Percentiles rank a stretch among this genome's conserved stretches.
phyloP scores from a whole-genome alignment of 306 rosid species.

The Cucumis hystrix region DNA sequence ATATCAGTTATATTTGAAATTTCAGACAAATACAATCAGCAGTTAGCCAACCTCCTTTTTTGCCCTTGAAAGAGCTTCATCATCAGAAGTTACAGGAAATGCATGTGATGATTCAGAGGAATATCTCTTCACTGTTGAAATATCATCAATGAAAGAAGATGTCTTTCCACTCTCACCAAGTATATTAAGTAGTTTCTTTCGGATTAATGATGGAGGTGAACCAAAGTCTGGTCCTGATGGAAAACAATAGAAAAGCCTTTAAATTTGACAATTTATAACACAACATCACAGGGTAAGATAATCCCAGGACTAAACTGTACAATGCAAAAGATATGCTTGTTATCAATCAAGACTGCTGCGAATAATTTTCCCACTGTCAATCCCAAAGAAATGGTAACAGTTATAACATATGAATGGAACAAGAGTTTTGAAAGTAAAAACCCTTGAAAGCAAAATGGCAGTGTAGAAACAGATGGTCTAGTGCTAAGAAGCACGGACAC shows the following conservation, averaged over 20 bases:
- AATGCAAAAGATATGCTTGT: not conserved
- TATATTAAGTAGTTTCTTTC: slow-evolving; percentile 58
- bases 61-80: slow-evolving; percentile 68
- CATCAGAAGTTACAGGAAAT: slow-evolving; percentile 76
- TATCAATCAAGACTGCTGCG: not conserved
- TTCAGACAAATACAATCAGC: slow-evolving; percentile 1
- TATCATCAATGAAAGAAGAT: slow-evolving; percentile 65
- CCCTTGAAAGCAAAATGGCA: no score
- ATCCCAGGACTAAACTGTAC: not conserved
- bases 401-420: not conserved
- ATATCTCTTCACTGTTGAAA: slow-evolving; percentile 70
- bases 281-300: not conserved
- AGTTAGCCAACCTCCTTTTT: slow-evolving; percentile 50
- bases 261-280: not conserved
- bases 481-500: no score
- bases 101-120: slow-evolving; percentile 64
- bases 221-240: slow-evolving; percentile 85
- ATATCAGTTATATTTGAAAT: not conserved
- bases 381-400: not conserved
- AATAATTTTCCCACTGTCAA: not conserved
- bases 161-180: slow-evolving; percentile 63
- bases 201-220: slow-evolving; percentile 56
- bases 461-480: no score
- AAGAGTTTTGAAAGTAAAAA: not conserved
- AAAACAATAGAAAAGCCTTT: slow-evolving; percentile 5